Conservation (phyloP, 306 rosid genomes). For the Dryas octopetala region DNA sequence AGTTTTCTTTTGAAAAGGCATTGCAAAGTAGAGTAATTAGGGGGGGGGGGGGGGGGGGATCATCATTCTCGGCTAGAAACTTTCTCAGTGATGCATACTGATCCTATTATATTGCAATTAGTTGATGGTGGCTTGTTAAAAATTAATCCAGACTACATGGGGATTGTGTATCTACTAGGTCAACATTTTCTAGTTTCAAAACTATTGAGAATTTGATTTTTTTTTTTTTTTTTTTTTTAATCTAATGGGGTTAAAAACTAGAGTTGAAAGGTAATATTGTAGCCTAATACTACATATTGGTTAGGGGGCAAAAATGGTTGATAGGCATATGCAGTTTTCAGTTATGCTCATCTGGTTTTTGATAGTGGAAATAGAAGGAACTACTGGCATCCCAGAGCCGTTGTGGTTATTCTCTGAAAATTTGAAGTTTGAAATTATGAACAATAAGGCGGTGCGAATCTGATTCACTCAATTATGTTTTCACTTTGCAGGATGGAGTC, state of each 20-base stretch:
- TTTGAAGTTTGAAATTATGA: background rate
- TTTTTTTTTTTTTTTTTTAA: background rate
- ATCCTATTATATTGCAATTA: background rate
- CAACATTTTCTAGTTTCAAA: background rate
- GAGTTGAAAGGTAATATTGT: background rate
- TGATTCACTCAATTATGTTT: slow-evolving; percentile 19
- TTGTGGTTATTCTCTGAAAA: background rate
- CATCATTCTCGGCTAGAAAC: background rate
- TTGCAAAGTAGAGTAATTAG: background rate
- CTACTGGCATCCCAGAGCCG: background rate
- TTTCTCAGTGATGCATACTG: background rate
- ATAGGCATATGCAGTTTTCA: background rate
- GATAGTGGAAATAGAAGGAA: background rate
- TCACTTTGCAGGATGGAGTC: slow-evolving; percentile 65
- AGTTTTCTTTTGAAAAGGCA: background rate
- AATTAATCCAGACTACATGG: background rate
- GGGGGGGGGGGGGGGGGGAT: no score
- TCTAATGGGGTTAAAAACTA: background rate
- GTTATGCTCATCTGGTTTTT: background rate
- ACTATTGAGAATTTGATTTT: background rate
- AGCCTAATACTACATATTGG: background rate
- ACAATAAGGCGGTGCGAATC: background rate
- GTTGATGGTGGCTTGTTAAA: background rate
- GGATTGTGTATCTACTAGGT: background rate
- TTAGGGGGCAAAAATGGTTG: background rate